Evolutionary conservation across 169 alveolate species (phyloP), one percentile per base, ranked within the genome.

Genomic region (Fabrea salina): DNA sequence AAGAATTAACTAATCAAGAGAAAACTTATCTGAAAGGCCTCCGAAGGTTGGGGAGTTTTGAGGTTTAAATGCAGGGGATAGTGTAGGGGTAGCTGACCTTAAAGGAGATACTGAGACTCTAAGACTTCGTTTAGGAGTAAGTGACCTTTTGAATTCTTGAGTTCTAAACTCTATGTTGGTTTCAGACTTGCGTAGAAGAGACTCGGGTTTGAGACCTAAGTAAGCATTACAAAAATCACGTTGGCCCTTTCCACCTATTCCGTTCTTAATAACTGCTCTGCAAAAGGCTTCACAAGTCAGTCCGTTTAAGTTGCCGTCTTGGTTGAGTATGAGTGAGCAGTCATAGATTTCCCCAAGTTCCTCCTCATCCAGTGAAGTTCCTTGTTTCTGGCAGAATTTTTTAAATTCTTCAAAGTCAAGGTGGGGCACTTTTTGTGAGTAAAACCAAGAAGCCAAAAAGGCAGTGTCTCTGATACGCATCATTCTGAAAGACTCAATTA

Each of bases 201-300:
- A n/a, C n/a, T n/a, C n/a, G n/a, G n/a, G n/a, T 61, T 35, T 61
- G n/a, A 61, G 8, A 1, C 49, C 74, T 61, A 33, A 1, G 16
- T 61, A 61, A 30, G 39, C 13, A 16, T 33, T 61, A 61, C 74
- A 16, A 51, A 61, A 61, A 61, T 61, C 74, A 16, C 74, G 11
- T 16, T 13, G 54, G 8, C 74, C 74, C 13, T 30, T 22, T 35
- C 50, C 32, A 16, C 74, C 74, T n/a, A 61, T 61, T 16, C 54
- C 41, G 25, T 35, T 16, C 16, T 35, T 25, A 61, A 61, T n/a
- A 8, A 61, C 49, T 16, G 49, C 32, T 37, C 25, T 61, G n/a
- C 16, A n/a, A 37, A 61, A 37, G 22, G 51, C 11, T 8, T 61
- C 74, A 11, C n/a, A 37, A 61, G 50, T 25, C 39, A 61, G 19